Evolutionary conservation across 441 rosid genomes (phyloP), one percentile per base, ranked within the genome.

Genomic region (Iberis amara): DNA sequence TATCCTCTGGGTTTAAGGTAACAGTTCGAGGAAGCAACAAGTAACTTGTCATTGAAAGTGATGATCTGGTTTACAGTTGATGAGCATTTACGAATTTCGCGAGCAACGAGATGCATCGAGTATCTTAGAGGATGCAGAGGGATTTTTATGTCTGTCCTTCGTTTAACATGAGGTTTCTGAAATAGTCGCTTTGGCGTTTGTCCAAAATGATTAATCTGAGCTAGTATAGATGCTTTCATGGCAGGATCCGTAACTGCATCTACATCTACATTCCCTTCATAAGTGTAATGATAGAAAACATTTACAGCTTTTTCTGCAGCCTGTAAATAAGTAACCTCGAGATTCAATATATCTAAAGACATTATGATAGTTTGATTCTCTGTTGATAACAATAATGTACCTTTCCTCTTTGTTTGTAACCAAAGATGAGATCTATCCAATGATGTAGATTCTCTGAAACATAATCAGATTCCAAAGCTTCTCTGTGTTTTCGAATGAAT

Each of bases 401-500:
- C 96, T 90, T 90, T 48, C 98, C 98, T 64, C 96, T 79, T 77
- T 90, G 98, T 73, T 83, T 90, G 62, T 70, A 72, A 35, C 98
- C 98, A 75, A 90, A 90, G 63, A 90, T 90, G 61, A 90, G 95
- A 68, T 90, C 98, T 70, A 90, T 90, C 98, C 98, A 87, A 27
- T 90, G 90, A 74, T 90, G 96, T 69, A 90, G 76, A 77, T 85
- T 90, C 75, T 87, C 95, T 28, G 98, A 90, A 58, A 80, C 86
- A 65, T 73, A 84, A 66, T 84, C 86, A 14, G 84, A 89, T 68
- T 89, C 97, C 68, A 86, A 76, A 1, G 97, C 97, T 73, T 84
- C 94, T 62, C 97, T 76, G 51, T 89, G 97, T 75, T 75, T 86
- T 72, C 61, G 71, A 28, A 90, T 83, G 81, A 87, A 90, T 69